Conservation (phyloP, 306 rosid genomes). For the Pachyrhizus erosus region DNA sequence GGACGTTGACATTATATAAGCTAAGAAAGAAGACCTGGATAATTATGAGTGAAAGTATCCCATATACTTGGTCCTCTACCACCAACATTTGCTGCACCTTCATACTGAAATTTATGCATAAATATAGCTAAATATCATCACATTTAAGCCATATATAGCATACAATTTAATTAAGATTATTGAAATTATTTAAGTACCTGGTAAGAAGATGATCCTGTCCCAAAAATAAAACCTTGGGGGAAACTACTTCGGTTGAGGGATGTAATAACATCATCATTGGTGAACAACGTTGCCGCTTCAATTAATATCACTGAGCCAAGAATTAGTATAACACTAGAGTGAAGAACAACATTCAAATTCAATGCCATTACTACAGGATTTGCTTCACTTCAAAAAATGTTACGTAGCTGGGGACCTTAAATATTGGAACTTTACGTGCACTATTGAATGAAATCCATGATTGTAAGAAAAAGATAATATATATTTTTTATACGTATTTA, state of each 20-base stretch:
- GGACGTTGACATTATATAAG: neutral
- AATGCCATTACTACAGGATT: slow-evolving; percentile 26
- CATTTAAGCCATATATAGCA: too few relatives aligned
- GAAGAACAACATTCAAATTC: neutral
- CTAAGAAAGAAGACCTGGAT: slow-evolving; percentile 41
- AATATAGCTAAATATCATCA: too few relatives aligned
- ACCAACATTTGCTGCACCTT: slow-evolving; percentile 64
- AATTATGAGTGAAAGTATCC: slow-evolving; percentile 61
- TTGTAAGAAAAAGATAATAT: neutral
- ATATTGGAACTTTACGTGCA: neutral
- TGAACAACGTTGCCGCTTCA: slow-evolving; percentile 18
- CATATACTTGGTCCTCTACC: slow-evolving; percentile 72
- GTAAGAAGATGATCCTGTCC: slow-evolving; percentile 44
- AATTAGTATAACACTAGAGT: neutral
- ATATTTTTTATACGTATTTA: too few relatives aligned
- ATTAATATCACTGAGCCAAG: neutral
- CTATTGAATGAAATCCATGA: neutral
- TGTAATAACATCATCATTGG: neutral
- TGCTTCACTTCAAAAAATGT: neutral
- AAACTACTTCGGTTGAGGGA: slow-evolving; percentile 34
- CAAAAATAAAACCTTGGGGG: slow-evolving; percentile 46
- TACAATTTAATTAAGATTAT: neutral
- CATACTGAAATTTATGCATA: slow-evolving; percentile 45
- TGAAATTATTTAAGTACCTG: slow-evolving; percentile 31
- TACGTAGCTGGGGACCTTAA: neutral